phyloP scores from a whole-genome alignment of 805 yeast species.

The Wickerhamomyces hampshirensis region DNA sequence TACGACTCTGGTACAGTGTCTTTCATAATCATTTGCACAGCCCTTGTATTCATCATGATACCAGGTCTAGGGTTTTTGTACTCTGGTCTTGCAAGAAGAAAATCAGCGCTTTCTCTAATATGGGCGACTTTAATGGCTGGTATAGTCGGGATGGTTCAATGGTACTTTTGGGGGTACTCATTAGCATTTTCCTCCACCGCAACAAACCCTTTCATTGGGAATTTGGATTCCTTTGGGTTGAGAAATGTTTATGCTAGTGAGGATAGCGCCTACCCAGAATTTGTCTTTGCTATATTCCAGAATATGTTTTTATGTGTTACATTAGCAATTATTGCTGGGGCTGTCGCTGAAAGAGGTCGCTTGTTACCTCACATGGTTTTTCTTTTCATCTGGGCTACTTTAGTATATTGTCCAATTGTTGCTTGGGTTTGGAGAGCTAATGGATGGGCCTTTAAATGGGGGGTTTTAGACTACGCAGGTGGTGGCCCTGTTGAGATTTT shows the following conservation, averaged over 20 bases:
- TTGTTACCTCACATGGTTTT: slow-evolving; percentile 80
- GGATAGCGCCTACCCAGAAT: slow-evolving; percentile 61
- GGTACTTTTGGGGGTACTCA: slow-evolving; percentile 99
- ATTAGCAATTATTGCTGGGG: slow-evolving; percentile 85
- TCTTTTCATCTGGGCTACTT: slow-evolving; percentile 81
- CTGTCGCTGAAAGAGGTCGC: slow-evolving; percentile 90
- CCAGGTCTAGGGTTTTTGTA: slow-evolving; percentile 93
- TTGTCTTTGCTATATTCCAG: slow-evolving; percentile 82
- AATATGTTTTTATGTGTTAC: slow-evolving; percentile 93
- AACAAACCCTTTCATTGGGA: slow-evolving; percentile 81
- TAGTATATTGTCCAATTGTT: slow-evolving; percentile 92
- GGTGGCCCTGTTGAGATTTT: slow-evolving; percentile 96
- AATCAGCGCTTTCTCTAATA: slow-evolving; percentile 81
- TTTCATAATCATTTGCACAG: slow-evolving; percentile 55
- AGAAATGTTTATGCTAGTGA: slow-evolving; percentile 54
- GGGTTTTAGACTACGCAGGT: slow-evolving; percentile 94
- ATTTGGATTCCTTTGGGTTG: slow-evolving; percentile 77
- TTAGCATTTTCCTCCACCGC: slow-evolving; percentile 81
- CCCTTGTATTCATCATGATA: slow-evolving; percentile 83
- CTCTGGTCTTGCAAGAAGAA: slow-evolving; percentile 86
- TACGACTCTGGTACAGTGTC: slow-evolving; percentile 45
- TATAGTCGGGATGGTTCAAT: slow-evolving; percentile 73
- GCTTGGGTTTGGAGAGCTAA: slow-evolving; percentile 92
- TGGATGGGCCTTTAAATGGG: slow-evolving; percentile 94
- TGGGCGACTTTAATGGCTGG: slow-evolving; percentile 76